Percentiles rank a stretch among this genome's conserved stretches.
Evolutionary conservation across 305 asterid species (phyloP).

Genomic region (Lippia alba): DNA sequence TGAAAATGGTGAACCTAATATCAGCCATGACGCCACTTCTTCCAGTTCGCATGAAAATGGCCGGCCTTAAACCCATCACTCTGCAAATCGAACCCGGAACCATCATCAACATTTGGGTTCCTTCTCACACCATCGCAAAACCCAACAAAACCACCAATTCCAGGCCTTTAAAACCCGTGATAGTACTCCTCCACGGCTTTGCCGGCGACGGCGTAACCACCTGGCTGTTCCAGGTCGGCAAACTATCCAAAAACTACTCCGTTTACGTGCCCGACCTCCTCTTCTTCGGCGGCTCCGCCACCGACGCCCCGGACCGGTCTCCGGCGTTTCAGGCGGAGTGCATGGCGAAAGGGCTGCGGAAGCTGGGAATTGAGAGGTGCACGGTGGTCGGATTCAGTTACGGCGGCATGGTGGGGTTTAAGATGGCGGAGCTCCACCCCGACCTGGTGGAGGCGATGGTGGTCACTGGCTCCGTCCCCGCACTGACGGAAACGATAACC

Average conservation of each 20-base stretch:
- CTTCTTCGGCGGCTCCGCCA: slow-evolving; percentile 57
- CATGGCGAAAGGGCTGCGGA: slow-evolving; percentile 62
- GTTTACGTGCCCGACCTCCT: slow-evolving; percentile 60
- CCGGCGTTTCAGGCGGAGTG: slow-evolving; percentile 85
- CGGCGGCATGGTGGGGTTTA: slow-evolving; percentile 97
- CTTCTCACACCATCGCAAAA: slow-evolving; percentile 51
- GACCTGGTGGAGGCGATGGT: slow-evolving; percentile 70
- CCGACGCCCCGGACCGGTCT: slow-evolving; percentile 68
- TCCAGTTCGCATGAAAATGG: slow-evolving; percentile 57
- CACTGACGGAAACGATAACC: slow-evolving; percentile 79
- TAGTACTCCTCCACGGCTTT: slow-evolving; percentile 64
- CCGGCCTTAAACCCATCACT: slow-evolving; percentile 53
- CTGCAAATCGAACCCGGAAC: slow-evolving; percentile 56
- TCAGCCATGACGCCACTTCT: slow-evolving; percentile 56
- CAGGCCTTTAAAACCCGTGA: slow-evolving; percentile 51
- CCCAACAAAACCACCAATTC: slow-evolving; percentile 34
- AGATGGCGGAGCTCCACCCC: slow-evolving; percentile 82
- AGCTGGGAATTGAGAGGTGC: slow-evolving; percentile 73
- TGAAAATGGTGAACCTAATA: slow-evolving; percentile 59
- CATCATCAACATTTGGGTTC: slow-evolving; percentile 61
- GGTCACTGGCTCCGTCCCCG: slow-evolving; percentile 72
- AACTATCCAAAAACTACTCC: slow-evolving; percentile 50
- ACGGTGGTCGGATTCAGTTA: slow-evolving; percentile 88
- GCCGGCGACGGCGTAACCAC: slow-evolving; percentile 65
- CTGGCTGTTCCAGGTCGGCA: slow-evolving; percentile 42